These are phyloP conservation scores for Annulohypoxylon nitens DNA, from an alignment of 495 filamentous ascomycete genomes.

Conservation along the genomic window DNA sequence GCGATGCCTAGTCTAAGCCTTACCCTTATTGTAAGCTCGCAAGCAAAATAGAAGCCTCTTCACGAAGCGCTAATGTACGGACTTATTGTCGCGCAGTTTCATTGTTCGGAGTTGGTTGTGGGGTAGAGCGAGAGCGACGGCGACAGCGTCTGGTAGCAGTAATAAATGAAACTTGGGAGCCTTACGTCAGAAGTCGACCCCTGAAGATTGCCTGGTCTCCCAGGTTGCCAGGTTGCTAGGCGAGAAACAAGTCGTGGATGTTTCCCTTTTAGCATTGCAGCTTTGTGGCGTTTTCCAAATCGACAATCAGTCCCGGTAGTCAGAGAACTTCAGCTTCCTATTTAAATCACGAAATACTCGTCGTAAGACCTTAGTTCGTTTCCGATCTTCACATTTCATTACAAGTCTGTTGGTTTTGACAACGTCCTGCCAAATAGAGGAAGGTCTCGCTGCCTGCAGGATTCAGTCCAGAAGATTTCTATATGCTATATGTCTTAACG, in stretches of 20 bases:
- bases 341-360: background rate
- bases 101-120: background rate
- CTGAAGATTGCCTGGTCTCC: constrained; percentile 8
- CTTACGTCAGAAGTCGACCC: constrained; percentile 26
- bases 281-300: constrained; percentile 1
- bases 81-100: constrained; percentile 17
- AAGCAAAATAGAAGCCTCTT: background rate
- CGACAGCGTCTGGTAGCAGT: background rate
- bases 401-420: background rate
- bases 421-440: constrained; percentile 24
- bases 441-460: constrained; percentile 11
- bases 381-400: background rate
- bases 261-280: background rate
- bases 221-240: background rate
- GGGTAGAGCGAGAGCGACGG: background rate
- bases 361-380: background rate
- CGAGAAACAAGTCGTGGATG: background rate
- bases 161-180: background rate
- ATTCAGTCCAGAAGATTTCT: constrained; percentile 10
- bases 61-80: constrained; percentile 24
- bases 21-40: constrained; percentile 20
- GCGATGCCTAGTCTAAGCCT: constrained; percentile 15
- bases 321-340: constrained; percentile 17
- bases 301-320: constrained; percentile 6
- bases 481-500: background rate